Percentiles rank a stretch among this genome's conserved stretches.
These are phyloP conservation scores for Saitozyma podzolica DNA, from an alignment of 768 basidiomycete genomes.

Conservation along the genomic window DNA sequence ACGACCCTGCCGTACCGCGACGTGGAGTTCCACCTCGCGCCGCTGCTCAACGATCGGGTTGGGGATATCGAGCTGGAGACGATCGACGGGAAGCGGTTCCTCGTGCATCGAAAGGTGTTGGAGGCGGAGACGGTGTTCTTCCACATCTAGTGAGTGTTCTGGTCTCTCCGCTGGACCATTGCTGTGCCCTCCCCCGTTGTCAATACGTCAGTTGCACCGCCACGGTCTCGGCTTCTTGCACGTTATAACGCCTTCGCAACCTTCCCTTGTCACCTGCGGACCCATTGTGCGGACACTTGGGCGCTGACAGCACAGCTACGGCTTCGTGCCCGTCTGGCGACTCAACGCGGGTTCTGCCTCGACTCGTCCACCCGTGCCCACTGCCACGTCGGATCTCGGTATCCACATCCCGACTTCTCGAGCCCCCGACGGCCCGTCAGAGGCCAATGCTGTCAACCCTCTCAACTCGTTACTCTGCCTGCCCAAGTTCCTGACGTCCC, in stretches of 20 bases:
- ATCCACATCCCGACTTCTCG: no score
- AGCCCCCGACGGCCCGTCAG: no score
- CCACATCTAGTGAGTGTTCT: slow-evolving; percentile 45
- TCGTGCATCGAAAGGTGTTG: slow-evolving; percentile 41
- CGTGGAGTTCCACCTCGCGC: slow-evolving; percentile 36
- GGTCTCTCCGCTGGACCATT: neutral
- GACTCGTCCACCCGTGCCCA: no score
- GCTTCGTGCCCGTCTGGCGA: slow-evolving; percentile 47
- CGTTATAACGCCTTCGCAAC: no score
- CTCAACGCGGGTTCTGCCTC: slow-evolving; percentile 12
- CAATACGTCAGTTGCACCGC: no score
- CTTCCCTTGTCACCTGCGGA: neutral
- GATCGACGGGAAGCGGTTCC: slow-evolving; percentile 39
- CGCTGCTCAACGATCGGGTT: slow-evolving; percentile 28
- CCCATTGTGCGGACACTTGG: neutral
- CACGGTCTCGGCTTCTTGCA: no score
- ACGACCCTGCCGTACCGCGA: slow-evolving; percentile 37
- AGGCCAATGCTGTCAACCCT: neutral
- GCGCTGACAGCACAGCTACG: slow-evolving; percentile 29
- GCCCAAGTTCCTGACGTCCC: slow-evolving; percentile 29
- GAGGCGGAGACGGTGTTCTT: slow-evolving; percentile 47
- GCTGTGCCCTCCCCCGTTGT: neutral
- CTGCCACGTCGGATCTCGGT: no score
- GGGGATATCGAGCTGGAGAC: slow-evolving; percentile 46
- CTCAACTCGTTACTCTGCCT: slow-evolving; percentile 25